Conservation (phyloP, 306 rosid genomes). For the Neltuma alba region DNA sequence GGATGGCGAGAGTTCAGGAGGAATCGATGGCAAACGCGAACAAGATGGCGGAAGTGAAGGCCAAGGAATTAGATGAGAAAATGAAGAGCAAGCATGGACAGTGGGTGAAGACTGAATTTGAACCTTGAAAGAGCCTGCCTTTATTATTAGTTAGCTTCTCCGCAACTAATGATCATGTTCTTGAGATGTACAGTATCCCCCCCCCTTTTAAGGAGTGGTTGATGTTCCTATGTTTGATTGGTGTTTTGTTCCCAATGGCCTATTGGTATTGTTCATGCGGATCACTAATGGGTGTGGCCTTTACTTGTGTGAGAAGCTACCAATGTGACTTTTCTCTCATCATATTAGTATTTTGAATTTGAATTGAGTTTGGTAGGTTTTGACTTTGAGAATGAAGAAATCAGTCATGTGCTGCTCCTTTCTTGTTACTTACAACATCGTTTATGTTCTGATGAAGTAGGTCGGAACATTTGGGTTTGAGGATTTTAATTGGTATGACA, state of each 20-base stretch:
- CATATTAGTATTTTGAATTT: neutral
- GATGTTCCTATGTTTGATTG: neutral
- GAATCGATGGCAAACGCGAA: slow-evolving; percentile 56
- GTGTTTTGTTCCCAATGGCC: neutral
- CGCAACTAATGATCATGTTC: neutral
- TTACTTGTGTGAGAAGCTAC: slow-evolving; percentile 21
- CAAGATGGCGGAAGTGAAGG: slow-evolving; percentile 51
- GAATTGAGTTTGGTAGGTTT: neutral
- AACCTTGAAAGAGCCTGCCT: slow-evolving; percentile 44
- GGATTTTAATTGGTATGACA: no score
- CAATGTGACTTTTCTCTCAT: neutral
- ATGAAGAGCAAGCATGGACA: slow-evolving; percentile 60
- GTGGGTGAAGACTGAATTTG: slow-evolving; percentile 72
- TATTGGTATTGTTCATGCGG: slow-evolving; percentile 12
- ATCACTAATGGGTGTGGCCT: slow-evolving; percentile 46
- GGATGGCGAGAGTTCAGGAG: slow-evolving; percentile 63
- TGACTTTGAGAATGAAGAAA: neutral
- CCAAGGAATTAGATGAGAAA: slow-evolving; percentile 61
- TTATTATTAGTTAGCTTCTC: neutral
- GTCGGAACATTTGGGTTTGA: no score
- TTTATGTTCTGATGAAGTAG: neutral
- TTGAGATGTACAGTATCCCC: neutral
- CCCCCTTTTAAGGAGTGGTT: slow-evolving; percentile 20
- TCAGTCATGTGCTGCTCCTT: neutral
- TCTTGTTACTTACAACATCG: neutral